Conservation (phyloP, 1,284 basidiomycete genomes). For the Ganoderma multipileum region DNA sequence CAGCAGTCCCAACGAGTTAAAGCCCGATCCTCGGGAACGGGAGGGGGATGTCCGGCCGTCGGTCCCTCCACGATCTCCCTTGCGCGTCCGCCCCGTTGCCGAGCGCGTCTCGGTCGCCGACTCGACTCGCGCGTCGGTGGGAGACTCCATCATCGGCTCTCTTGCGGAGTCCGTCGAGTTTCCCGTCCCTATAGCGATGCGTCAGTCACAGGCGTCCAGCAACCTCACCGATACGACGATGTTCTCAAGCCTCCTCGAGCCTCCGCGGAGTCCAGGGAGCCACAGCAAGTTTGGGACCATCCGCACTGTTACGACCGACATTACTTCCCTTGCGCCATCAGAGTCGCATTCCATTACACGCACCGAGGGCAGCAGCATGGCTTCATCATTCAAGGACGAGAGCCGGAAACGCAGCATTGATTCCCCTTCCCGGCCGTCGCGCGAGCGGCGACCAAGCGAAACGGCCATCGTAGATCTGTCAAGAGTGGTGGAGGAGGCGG, state of each 20-base stretch:
- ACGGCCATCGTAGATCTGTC: constrained; percentile 63
- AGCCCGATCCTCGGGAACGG: constrained; percentile 26
- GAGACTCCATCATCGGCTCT: constrained; percentile 47
- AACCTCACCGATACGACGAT: constrained; percentile 61
- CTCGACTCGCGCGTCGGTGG: constrained; percentile 44
- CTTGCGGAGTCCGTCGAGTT: constrained; percentile 36
- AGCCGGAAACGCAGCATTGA: constrained; percentile 47
- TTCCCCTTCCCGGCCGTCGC: constrained; percentile 37
- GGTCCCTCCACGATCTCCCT: constrained; percentile 62
- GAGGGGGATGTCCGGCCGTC: constrained; percentile 48
- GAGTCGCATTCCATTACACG: constrained; percentile 67
- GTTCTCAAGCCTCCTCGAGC: constrained; percentile 71
- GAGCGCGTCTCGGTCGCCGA: constrained; percentile 50
- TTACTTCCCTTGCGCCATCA: constrained; percentile 62
- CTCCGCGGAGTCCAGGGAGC: constrained; percentile 48
- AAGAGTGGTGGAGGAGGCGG: constrained; percentile 74
- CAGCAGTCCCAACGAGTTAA: constrained; percentile 18
- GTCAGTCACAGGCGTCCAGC: constrained; percentile 50
- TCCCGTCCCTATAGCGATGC: constrained; percentile 30
- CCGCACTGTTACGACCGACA: constrained; percentile 77
- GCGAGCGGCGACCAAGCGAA: constrained; percentile 71
- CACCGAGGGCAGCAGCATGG: constrained; percentile 64
- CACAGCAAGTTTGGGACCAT: constrained; percentile 75
- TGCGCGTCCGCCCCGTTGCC: constrained; percentile 48
- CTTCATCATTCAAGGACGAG: constrained; percentile 52